Base-by-base conservation (phyloP, 257 asterid genomes). In the Petrea volubilis region DNA sequence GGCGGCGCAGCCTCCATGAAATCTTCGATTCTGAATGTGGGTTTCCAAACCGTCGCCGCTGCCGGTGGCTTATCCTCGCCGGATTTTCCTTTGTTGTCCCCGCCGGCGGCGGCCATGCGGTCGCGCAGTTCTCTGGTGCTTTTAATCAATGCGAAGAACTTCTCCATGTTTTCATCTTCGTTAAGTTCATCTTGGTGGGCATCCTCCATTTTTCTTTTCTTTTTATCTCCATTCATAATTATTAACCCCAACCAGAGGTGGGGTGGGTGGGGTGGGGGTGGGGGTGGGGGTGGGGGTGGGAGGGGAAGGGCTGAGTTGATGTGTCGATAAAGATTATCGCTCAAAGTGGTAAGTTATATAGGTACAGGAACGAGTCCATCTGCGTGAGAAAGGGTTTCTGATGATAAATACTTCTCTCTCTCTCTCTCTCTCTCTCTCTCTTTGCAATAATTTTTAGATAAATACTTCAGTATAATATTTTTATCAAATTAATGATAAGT, bases 81-180 rank as follows among this genome's bases (percentile, higher is more conserved):
- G 25, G 50, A 11, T 1, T 21, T 44, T 8, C 53, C 62, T 3
- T 7, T 60, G 50, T 46, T 46, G 29, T 47, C 38, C 34, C 18
- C 18, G 28, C 41, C 14, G 18, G 61, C 52, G 17, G 34, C 29
- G 27, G 1, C 52, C 44, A 51, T 31, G 1, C 58, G 76, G 5
- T 77, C 70, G 7, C 70, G 72, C 47, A 73, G 53, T 29, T 80
- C 67, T 44, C 80, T 50, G 12, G 61, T 80, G 80, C 66, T 80
- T 20, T 70, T 80, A 20, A 77, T 31, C 53, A 77, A 31, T 27
- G 82, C 80, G 15, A 80, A 80, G 72, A 80, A 73, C n/a, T 59
- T 20, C 38, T 80, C 78, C 40, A 73, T 80, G 67, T 80, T 41
- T 17, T 67, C 70, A 0, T 80, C 84, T 41, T 76, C 80, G 3